Conservation (phyloP, 1,284 basidiomycete species). For the Sutorius eximius region DNA sequence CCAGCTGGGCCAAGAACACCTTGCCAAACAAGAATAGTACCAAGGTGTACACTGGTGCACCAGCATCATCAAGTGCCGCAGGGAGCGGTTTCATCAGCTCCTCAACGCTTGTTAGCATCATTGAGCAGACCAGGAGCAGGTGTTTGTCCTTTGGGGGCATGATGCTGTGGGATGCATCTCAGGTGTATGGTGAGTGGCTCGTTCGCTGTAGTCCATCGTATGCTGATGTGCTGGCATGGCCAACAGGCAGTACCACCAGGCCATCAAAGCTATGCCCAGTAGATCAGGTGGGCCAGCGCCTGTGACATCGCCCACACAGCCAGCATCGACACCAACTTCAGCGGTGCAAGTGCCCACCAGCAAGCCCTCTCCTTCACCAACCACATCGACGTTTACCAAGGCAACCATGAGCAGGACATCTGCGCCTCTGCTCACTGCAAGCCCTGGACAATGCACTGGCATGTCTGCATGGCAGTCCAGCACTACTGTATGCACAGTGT, state of each 20-base stretch:
- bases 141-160: constrained; percentile 68
- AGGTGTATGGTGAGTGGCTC: constrained; percentile 48
- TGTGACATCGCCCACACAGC: not conserved
- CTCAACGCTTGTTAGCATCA: constrained; percentile 45
- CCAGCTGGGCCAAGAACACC: constrained; percentile 58
- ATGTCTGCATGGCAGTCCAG: constrained; percentile 46
- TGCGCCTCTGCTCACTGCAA: constrained; percentile 27
- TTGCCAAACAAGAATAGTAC: constrained; percentile 60
- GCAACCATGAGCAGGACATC: too few species aligned
- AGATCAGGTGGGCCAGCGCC: constrained; percentile 18
- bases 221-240: constrained; percentile 33
- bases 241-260: constrained; percentile 51
- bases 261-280: constrained; percentile 51
- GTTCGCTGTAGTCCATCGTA: not conserved
- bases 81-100: constrained; percentile 52
- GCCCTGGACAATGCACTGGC: constrained; percentile 44
- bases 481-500: constrained; percentile 40
- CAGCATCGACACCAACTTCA: too few species aligned
- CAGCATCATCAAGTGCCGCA: constrained; percentile 49
- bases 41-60: constrained; percentile 65
- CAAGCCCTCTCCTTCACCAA: too few species aligned
- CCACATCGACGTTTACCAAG: constrained; percentile 18
- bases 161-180: constrained; percentile 68
- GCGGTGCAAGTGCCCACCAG: too few species aligned
- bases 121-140: constrained; percentile 42